Base-by-base conservation (phyloP, 2,329 filamentous ascomycete species). In the Chaetomium sp. region DNA sequence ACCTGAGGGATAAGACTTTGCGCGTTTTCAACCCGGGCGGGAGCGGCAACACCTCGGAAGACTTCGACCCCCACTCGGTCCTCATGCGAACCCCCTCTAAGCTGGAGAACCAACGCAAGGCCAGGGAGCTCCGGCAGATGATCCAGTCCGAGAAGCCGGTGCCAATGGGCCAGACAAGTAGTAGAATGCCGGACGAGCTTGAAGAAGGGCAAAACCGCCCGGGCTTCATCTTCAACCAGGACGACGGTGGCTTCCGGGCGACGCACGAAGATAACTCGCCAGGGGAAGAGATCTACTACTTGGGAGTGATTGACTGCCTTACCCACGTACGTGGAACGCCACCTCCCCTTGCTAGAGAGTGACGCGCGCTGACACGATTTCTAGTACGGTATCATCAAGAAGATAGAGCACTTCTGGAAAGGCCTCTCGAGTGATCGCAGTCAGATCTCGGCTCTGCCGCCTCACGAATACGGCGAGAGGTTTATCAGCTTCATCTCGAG, bases 231-330 rank as follows among this genome's bases (percentile, higher is more conserved):
- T 99, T 98, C 77, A 97, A 97, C 75, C 87, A 89, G 65, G 94
- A 98, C 70, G 94, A 98, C 74, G 95, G 95, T 57, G 95, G 95
- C 3, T 93, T 97, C 78, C 85, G 89, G 70, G 94, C 95, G 13
- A 98, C 95, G 0, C 93, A 97, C 74, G 93, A 97, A 76, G 88
- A 97, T 77, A 90, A 96, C 68, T 80, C 82, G 19, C 87, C 91
- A 1, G 93, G 90, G 1, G 92, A 97, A 62, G 92, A 97, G 78
- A 93, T 99, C 50, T 99, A 99, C 78, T 99, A 99, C 75, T 86
- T 99, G 8, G 96, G 95, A 42, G 96, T 99, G 72, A 99, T 99
- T 76, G 95, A 99, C 78, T 99, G 95, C 77, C 82, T 99, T 72
- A 99, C 95, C 72, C 92, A 97, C 76, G 93, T 96, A 84, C 87